Percentiles rank a stretch among this genome's conserved stretches.
Evolutionary conservation across 176 grass and related monocot species (phyloP).

Genomic region (Zoysia japonica): DNA sequence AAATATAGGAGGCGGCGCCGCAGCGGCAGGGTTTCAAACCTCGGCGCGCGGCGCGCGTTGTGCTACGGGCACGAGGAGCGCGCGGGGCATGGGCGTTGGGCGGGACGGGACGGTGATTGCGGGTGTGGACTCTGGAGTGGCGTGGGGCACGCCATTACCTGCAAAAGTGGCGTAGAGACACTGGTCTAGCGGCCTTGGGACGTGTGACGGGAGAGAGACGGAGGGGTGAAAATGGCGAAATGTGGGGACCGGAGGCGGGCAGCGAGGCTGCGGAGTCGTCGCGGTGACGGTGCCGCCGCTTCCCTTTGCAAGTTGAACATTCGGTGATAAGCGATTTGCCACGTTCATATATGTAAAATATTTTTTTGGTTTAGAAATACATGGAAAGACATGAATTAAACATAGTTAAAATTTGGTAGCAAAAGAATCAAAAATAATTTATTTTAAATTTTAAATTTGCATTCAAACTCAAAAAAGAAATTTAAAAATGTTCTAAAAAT

Average conservation of each 20-base stretch:
- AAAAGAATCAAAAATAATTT: too few species aligned
- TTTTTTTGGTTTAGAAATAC: too few species aligned
- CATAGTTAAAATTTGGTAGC: too few species aligned
- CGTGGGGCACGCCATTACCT: slow-evolving; percentile 29
- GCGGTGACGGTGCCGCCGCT: background rate
- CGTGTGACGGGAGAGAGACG: slow-evolving; percentile 12
- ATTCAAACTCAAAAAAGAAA: too few species aligned
- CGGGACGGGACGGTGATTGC: slow-evolving; percentile 1
- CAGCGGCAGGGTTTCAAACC: slow-evolving; percentile 41
- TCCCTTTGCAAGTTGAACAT: background rate
- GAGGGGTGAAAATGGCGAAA: background rate
- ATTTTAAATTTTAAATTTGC: too few species aligned
- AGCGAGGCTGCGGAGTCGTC: background rate
- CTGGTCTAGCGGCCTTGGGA: slow-evolving; percentile 40
- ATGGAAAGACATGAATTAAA: too few species aligned
- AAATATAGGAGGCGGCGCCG: slow-evolving; percentile 30
- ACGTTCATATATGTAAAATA: too few species aligned
- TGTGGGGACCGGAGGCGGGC: background rate
- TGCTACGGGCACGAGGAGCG: background rate
- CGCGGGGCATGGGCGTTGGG: background rate
- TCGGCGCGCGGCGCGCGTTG: slow-evolving; percentile 17
- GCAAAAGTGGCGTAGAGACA: slow-evolving; percentile 36
- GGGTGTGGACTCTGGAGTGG: background rate
- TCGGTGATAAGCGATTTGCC: too few species aligned
- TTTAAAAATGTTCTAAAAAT: too few species aligned